These are phyloP conservation scores for Stylonectria norvegica DNA, from an alignment of 2,329 filamentous ascomycete species.

Conservation along the genomic window DNA sequence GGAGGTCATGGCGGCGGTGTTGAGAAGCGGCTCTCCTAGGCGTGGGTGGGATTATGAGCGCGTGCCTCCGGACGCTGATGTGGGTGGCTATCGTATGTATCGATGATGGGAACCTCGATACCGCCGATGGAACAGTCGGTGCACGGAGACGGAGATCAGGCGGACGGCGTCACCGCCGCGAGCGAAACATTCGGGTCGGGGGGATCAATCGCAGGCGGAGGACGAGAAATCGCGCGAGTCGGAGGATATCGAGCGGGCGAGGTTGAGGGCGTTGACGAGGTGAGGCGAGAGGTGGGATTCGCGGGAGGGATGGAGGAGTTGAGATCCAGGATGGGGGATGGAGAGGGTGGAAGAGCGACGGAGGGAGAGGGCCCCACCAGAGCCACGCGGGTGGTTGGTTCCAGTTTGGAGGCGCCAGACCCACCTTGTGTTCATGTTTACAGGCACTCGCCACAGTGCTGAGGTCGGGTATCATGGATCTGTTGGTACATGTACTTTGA, in stretches of 20 bases:
- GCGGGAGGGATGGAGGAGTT: conserved; percentile 13
- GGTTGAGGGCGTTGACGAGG: conserved; percentile 5
- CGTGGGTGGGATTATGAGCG: neutral
- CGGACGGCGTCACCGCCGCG: conserved; percentile 30
- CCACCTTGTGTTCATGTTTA: too few relatives aligned
- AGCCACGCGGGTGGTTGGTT: neutral
- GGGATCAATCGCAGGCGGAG: conserved; percentile 24
- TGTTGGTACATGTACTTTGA: too few relatives aligned
- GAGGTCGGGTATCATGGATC: too few relatives aligned
- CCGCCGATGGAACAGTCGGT: conserved; percentile 18
- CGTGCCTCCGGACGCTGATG: conserved; percentile 1
- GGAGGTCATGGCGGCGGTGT: conserved; percentile 29
- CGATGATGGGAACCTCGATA: too few relatives aligned
- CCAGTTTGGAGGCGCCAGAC: too few relatives aligned
- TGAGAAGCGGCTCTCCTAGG: neutral
- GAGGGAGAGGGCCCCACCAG: neutral
- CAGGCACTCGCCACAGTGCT: too few relatives aligned
- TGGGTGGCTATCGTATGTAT: conserved; percentile 12
- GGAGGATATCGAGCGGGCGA: conserved; percentile 2
- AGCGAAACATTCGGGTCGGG: conserved; percentile 23
- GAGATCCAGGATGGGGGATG: conserved; percentile 19
- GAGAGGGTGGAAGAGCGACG: conserved; percentile 3
- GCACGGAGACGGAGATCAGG: conserved; percentile 18
- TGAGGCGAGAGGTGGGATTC: conserved; percentile 11
- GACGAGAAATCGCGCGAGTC: conserved; percentile 1